Conservation (phyloP, 78 protist species). For the Thecamonas trahens region DNA sequence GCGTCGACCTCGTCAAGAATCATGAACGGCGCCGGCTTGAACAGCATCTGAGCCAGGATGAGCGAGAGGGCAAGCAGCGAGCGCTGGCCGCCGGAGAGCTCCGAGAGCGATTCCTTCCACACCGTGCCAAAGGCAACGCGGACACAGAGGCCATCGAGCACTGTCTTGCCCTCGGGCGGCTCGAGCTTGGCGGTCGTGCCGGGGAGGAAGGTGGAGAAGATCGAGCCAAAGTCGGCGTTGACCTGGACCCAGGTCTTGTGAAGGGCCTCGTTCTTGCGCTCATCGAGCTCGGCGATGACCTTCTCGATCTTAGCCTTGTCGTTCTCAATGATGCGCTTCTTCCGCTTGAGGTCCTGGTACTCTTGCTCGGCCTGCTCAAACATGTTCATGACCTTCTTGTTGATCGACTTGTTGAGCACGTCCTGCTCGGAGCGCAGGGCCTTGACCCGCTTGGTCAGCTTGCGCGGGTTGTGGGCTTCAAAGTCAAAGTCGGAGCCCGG, state of each 20-base stretch:
- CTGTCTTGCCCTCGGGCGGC: constrained; percentile 8
- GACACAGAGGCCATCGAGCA: constrained; percentile 54
- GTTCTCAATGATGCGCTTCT: constrained; percentile 67
- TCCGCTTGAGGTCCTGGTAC: constrained; percentile 73
- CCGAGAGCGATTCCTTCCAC: constrained; percentile 96
- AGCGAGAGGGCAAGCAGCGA: constrained; percentile 96
- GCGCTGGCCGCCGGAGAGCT: constrained; percentile 95
- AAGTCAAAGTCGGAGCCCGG: constrained; percentile 61
- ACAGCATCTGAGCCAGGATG: constrained; percentile 89
- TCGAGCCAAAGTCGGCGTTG: constrained; percentile 70
- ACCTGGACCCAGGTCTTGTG: constrained; percentile 47
- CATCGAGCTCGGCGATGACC: constrained; percentile 77
- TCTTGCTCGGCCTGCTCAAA: constrained; percentile 73
- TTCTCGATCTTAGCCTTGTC: constrained; percentile 81
- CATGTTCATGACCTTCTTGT: constrained; percentile 80
- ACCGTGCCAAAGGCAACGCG: constrained; percentile 87
- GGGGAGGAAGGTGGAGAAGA: constrained; percentile 91
- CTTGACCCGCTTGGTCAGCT: neutral
- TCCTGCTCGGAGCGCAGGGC: constrained; percentile 20
- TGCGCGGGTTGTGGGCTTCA: neutral
- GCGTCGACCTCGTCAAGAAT: constrained; percentile 99
- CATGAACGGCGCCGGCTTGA: constrained; percentile 99
- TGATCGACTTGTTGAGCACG: constrained; percentile 52
- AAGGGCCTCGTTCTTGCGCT: constrained; percentile 85
- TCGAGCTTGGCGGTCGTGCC: constrained; percentile 57